phyloP scores from a whole-genome alignment of 1,139 yeast genomes.

The Lodderomyces jiufengensis region DNA sequence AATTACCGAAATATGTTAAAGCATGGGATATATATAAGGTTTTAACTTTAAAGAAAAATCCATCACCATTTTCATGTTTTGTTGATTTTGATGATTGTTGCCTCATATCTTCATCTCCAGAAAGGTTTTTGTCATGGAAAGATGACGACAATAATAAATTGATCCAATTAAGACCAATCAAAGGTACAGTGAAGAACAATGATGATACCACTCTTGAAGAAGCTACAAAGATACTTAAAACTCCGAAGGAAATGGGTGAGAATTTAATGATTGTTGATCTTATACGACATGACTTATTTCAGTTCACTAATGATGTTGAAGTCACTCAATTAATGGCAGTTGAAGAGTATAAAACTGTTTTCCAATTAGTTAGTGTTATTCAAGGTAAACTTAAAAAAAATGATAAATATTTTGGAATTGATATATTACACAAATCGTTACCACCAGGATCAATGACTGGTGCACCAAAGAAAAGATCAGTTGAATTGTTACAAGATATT shows the following conservation, averaged over 20 bases:
- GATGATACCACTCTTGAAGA: constrained; percentile 46
- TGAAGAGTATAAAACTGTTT: constrained; percentile 90
- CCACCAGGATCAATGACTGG: constrained; percentile 99
- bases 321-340: constrained; percentile 84
- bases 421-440: constrained; percentile 68
- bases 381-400: constrained; percentile 49
- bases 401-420: constrained; percentile 59
- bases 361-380: constrained; percentile 87
- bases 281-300: constrained; percentile 85
- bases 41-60: constrained; percentile 62
- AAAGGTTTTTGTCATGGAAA: constrained; percentile 83
- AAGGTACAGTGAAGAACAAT: constrained; percentile 84
- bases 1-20: constrained; percentile 39
- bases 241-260: constrained; percentile 94
- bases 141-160: constrained; percentile 28
- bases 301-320: constrained; percentile 60
- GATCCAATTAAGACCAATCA: constrained; percentile 89
- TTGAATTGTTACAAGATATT: constrained; percentile 67
- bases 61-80: constrained; percentile 89
- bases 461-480: constrained; percentile 93
- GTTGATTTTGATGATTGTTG: constrained; percentile 69
- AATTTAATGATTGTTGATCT: constrained; percentile 95
- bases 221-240: constrained; percentile 65
- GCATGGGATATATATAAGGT: constrained; percentile 83
- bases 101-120: constrained; percentile 89